Evolutionary conservation across 345 rosid species (phyloP).

Genomic region (Populus euphratica): DNA sequence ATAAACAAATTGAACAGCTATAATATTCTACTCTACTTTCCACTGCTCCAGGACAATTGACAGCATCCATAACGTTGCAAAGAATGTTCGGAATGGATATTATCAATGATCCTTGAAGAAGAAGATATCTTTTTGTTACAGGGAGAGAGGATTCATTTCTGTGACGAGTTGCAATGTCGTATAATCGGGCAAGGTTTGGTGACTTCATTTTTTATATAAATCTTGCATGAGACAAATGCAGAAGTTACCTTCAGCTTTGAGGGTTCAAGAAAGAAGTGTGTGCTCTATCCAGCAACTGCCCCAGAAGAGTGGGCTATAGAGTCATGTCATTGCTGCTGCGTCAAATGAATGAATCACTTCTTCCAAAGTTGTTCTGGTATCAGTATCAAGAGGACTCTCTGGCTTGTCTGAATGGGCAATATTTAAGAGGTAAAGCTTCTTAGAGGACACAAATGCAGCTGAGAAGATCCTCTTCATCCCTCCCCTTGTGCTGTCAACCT

Average conservation of each 20-base stretch:
- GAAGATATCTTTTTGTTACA: not conserved
- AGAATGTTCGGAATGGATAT: not conserved
- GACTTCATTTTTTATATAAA: not conserved
- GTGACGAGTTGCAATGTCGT: not conserved
- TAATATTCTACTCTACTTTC: not conserved
- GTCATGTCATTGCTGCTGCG: constrained; percentile 28
- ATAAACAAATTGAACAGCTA: not conserved
- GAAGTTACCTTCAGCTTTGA: constrained; percentile 8
- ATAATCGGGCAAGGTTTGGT: not conserved
- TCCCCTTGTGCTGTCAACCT: constrained; percentile 75
- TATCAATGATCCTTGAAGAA: not conserved
- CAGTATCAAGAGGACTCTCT: constrained; percentile 63
- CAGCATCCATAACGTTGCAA: not conserved
- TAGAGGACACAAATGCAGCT: constrained; percentile 75
- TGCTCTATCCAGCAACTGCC: not conserved
- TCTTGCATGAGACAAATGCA: not conserved
- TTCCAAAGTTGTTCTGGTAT: constrained; percentile 54
- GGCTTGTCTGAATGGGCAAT: constrained; percentile 69
- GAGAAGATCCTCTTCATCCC: constrained; percentile 80
- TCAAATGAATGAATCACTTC: constrained; percentile 83
- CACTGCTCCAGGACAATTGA: not conserved
- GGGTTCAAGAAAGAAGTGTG: not conserved
- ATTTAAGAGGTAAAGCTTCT: constrained; percentile 70
- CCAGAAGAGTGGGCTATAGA: not conserved
- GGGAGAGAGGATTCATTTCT: not conserved